Conservation (phyloP, 139 green algal species). For the Eudorina sp. region DNA sequence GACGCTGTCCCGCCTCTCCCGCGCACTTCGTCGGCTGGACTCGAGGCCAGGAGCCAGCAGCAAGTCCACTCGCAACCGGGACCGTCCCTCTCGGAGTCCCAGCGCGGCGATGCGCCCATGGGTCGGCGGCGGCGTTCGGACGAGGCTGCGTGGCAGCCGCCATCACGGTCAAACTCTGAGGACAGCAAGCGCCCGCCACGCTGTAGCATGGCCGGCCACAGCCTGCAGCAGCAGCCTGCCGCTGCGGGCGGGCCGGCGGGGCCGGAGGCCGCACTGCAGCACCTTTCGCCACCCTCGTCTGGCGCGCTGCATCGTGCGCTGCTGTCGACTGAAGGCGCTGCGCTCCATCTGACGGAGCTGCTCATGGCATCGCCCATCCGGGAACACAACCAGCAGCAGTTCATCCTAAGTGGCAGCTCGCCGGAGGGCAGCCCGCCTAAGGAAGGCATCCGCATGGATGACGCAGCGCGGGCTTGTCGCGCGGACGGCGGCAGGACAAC, state of each 20-base stretch:
- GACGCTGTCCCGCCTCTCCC: background rate
- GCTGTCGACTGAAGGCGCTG: too few species aligned
- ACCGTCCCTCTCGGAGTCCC: background rate
- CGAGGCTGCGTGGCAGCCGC: background rate
- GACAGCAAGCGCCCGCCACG: background rate
- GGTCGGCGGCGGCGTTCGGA: background rate
- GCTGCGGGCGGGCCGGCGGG: too few species aligned
- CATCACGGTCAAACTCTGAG: background rate
- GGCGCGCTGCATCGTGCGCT: too few species aligned
- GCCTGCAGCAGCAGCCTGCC: too few species aligned
- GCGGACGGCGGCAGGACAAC: too few species aligned
- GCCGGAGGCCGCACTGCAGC: background rate
- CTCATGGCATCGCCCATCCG: slow-evolving; percentile 36
- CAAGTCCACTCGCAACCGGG: background rate
- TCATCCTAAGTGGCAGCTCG: slow-evolving; percentile 3
- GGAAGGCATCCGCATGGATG: background rate
- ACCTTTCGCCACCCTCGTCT: too few species aligned
- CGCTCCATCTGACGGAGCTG: too few species aligned
- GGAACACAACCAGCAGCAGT: background rate
- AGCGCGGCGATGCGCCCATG: background rate
- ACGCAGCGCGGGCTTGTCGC: background rate
- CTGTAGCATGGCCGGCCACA: background rate
- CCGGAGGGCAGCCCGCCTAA: background rate
- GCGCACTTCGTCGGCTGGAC: background rate
- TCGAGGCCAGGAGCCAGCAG: background rate